Evolutionary conservation across 495 filamentous ascomycete species (phyloP).

Genomic region (Penicillium ucsense): DNA sequence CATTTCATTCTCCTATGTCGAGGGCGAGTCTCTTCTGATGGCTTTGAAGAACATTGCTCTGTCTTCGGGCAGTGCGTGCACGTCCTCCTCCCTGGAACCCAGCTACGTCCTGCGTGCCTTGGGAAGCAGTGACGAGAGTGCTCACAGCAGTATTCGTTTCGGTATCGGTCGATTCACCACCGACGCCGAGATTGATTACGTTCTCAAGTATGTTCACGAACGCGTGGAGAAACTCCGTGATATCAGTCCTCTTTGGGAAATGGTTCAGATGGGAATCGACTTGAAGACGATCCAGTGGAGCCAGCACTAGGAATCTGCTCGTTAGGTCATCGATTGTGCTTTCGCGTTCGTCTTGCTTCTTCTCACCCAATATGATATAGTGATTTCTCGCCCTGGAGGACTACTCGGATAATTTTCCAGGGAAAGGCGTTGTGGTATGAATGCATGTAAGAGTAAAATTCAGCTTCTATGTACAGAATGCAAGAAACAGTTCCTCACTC

Average conservation of each 20-base stretch:
- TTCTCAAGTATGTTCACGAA: constrained; percentile 85
- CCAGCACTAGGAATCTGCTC: constrained; percentile 41
- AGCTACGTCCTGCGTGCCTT: constrained; percentile 91
- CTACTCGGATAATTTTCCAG: no score
- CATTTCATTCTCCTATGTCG: constrained; percentile 95
- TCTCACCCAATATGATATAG: neutral
- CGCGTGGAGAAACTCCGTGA: constrained; percentile 88
- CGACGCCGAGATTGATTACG: constrained; percentile 92
- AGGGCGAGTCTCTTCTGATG: constrained; percentile 97
- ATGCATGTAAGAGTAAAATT: no score
- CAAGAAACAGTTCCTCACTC: neutral
- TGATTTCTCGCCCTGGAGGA: no score
- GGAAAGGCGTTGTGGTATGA: no score
- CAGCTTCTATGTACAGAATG: constrained; percentile 21
- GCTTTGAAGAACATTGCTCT: constrained; percentile 95
- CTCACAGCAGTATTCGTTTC: constrained; percentile 94
- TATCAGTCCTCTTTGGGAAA: constrained; percentile 93
- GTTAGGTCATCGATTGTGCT: no score
- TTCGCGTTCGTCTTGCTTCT: constrained; percentile 3
- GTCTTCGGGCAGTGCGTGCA: constrained; percentile 94
- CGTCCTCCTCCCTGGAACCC: constrained; percentile 90
- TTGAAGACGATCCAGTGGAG: constrained; percentile 97
- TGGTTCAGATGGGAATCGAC: constrained; percentile 94
- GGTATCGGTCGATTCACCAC: constrained; percentile 97
- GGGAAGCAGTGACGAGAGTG: constrained; percentile 92